Conservation (phyloP, 2,329 filamentous ascomycete species). For the Colletotrichum cereale region DNA sequence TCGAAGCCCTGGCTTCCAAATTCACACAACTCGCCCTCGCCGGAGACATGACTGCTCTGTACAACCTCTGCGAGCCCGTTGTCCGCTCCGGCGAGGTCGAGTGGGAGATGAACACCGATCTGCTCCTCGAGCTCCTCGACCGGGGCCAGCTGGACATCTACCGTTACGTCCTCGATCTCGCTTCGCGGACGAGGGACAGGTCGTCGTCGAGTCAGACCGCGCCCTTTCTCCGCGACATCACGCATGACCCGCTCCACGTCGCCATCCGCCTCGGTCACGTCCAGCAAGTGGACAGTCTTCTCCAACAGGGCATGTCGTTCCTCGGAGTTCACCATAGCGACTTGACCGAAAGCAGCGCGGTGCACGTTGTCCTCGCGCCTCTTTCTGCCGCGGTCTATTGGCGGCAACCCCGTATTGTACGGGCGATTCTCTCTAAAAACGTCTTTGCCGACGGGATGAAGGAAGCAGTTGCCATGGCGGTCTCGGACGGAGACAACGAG, state of each 20-base stretch:
- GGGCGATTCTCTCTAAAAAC: slow-evolving; percentile 42
- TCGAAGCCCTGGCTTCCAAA: slow-evolving; percentile 42
- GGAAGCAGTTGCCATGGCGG: slow-evolving; percentile 44
- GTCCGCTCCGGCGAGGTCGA: slow-evolving; percentile 46
- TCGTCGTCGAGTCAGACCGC: slow-evolving; percentile 12
- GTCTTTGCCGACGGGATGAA: slow-evolving; percentile 37
- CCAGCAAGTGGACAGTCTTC: slow-evolving; percentile 38
- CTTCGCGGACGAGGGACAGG: slow-evolving; percentile 44
- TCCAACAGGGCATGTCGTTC: slow-evolving; percentile 43
- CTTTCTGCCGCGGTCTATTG: slow-evolving; percentile 47
- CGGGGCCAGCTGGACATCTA: slow-evolving; percentile 44
- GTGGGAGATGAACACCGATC: slow-evolving; percentile 42
- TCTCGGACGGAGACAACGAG: slow-evolving; percentile 36
- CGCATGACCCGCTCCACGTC: slow-evolving; percentile 46
- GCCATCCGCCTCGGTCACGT: slow-evolving; percentile 47
- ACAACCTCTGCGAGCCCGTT: slow-evolving; percentile 47
- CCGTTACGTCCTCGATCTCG: slow-evolving; percentile 46
- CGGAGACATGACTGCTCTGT: slow-evolving; percentile 44
- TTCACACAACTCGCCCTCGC: slow-evolving; percentile 44
- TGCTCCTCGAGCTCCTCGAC: slow-evolving; percentile 46
- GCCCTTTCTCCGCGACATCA: slow-evolving; percentile 43
- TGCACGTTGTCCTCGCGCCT: slow-evolving; percentile 44
- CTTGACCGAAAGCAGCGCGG: background rate
- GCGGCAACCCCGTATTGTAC: slow-evolving; percentile 44
- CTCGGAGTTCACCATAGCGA: slow-evolving; percentile 36